These are phyloP conservation scores for Iris pallida DNA, from an alignment of 116 monocot species.

Conservation along the genomic window DNA sequence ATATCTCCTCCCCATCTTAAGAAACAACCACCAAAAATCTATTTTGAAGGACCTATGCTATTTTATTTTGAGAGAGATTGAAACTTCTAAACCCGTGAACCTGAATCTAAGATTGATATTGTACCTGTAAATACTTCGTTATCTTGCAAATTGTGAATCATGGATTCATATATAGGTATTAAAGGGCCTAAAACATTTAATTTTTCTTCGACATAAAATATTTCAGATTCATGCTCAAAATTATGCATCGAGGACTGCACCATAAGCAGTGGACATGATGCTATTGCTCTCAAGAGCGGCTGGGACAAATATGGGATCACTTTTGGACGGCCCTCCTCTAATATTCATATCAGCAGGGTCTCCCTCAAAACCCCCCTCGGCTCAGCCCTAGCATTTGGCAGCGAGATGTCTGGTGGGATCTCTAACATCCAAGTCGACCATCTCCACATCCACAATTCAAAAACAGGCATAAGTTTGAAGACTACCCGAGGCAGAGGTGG, in stretches of 20 bases:
- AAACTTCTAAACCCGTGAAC: no score
- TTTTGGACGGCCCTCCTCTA: slow-evolving; percentile 44
- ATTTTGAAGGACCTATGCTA: no score
- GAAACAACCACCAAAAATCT: no score
- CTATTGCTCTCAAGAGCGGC: slow-evolving; percentile 78
- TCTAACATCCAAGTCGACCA: slow-evolving; percentile 39
- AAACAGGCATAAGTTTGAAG: slow-evolving; percentile 51
- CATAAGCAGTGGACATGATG: slow-evolving; percentile 58
- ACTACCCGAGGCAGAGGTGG: slow-evolving; percentile 76
- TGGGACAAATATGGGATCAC: slow-evolving; percentile 88
- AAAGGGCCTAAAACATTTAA: neutral
- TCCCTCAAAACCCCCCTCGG: slow-evolving; percentile 41
- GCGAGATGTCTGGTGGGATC: slow-evolving; percentile 92
- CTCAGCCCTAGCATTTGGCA: slow-evolving; percentile 77
- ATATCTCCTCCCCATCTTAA: no score
- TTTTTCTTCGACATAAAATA: neutral
- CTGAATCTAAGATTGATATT: no score
- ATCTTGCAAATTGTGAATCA: neutral
- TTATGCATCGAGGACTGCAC: slow-evolving; percentile 69
- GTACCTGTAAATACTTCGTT: no score
- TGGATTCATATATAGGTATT: neutral
- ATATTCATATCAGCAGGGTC: slow-evolving; percentile 50
- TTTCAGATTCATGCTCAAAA: slow-evolving; percentile 74
- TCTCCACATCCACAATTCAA: slow-evolving; percentile 45
- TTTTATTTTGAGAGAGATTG: no score